phyloP scores from a whole-genome alignment of 2,329 filamentous ascomycete genomes.

The Cryphonectria nitschkei region DNA sequence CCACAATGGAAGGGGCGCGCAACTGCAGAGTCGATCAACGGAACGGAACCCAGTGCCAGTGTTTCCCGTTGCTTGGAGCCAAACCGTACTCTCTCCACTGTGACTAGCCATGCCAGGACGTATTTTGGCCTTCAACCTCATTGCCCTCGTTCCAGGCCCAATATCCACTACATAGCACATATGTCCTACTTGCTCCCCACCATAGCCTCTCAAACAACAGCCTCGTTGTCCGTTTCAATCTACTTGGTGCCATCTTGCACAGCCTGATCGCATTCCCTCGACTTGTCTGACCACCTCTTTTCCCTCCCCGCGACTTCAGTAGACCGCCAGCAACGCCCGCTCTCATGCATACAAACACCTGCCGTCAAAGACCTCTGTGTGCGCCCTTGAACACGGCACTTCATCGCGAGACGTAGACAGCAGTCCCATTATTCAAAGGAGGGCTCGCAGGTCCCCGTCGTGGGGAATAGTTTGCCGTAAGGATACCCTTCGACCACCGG shows the following conservation, averaged over 20 bases:
- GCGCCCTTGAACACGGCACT: conserved; percentile 11
- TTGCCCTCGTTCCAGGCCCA: neutral
- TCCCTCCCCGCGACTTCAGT: neutral
- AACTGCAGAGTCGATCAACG: conserved; percentile 8
- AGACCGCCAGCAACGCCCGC: conserved; percentile 2
- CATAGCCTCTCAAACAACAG: neutral
- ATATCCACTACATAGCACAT: neutral
- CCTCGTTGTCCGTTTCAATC: neutral
- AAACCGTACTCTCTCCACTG: neutral
- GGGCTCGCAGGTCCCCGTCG: neutral
- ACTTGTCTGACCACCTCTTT: neutral
- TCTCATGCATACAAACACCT: conserved; percentile 5
- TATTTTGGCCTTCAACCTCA: neutral
- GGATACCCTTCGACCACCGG: neutral
- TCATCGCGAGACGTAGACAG: conserved; percentile 1
- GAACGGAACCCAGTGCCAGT: conserved; percentile 4
- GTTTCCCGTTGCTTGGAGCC: neutral
- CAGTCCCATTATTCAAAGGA: neutral
- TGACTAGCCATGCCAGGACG: neutral
- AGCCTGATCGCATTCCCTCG: neutral
- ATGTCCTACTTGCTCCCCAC: neutral
- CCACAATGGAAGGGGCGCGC: neutral
- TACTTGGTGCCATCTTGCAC: neutral
- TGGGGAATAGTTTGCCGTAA: neutral
- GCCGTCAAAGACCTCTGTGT: conserved; percentile 2